phyloP scores from a whole-genome alignment of 805 yeast genomes.

The Lachancea cidri region DNA sequence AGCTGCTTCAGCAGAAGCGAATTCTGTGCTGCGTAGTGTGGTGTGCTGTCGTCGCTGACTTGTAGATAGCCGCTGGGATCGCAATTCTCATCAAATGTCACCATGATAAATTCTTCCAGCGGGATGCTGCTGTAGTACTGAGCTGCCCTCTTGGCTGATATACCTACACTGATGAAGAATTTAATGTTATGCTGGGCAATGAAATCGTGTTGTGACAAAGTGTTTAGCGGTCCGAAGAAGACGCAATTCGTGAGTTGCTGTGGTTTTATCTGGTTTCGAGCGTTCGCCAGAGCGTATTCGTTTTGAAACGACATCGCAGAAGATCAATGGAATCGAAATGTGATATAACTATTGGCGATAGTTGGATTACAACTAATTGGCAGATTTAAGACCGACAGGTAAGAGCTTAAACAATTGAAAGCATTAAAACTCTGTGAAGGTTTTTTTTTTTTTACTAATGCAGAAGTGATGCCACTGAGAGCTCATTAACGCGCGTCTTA shows the following conservation, averaged over 20 bases:
- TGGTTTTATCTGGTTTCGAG: conserved; percentile 31
- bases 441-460: background rate
- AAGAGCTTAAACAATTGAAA: no score
- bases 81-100: conserved; percentile 34
- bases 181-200: conserved; percentile 37
- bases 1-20: conserved; percentile 14
- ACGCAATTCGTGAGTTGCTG: conserved; percentile 39
- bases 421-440: background rate
- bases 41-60: conserved; percentile 19
- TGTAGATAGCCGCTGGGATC: conserved; percentile 11
- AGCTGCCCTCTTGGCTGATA: conserved; percentile 33
- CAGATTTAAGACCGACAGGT: no score
- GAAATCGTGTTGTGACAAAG: conserved; percentile 36
- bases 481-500: background rate
- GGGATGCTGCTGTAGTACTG: conserved; percentile 26
- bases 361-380: no score
- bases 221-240: conserved; percentile 44
- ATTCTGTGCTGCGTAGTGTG: conserved; percentile 24
- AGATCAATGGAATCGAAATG: no score
- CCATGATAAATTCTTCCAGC: conserved; percentile 29
- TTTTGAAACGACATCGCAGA: conserved; percentile 13
- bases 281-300: conserved; percentile 14
- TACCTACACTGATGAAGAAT: conserved; percentile 33
- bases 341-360: no score
- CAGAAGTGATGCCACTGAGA: background rate